phyloP scores from a whole-genome alignment of 352 stramenopile species.

The Globisporangium camurandrum region DNA sequence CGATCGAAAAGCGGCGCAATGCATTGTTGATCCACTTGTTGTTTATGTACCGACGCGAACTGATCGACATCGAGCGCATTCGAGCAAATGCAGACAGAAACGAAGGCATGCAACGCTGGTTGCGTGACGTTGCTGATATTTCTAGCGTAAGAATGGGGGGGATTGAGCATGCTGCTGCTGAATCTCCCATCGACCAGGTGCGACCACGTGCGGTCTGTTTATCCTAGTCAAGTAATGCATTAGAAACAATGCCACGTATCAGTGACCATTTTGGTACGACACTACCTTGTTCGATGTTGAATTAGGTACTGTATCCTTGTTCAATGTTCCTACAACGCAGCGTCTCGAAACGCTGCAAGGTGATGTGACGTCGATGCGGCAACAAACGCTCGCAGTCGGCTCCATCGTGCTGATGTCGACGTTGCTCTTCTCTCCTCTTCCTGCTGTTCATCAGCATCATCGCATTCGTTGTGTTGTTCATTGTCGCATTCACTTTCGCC shows the following conservation, averaged over 20 bases:
- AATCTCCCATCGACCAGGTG: too few species aligned
- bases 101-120: not conserved
- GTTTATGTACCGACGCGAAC: not conserved
- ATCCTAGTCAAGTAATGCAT: too few species aligned
- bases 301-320: too few species aligned
- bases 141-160: too few species aligned
- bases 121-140: not conserved
- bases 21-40: not conserved
- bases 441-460: too few species aligned
- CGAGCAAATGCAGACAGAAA: not conserved
- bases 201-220: too few species aligned
- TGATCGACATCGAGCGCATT: not conserved
- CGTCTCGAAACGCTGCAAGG: slow-evolving; percentile 13
- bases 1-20: not conserved
- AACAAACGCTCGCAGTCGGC: slow-evolving; percentile 17
- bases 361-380: slow-evolving; percentile 10
- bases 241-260: too few species aligned
- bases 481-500: too few species aligned
- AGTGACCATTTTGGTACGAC: too few species aligned
- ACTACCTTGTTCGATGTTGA: too few species aligned
- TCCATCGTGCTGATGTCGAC: slow-evolving; percentile 1
- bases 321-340: slow-evolving; percentile 11
- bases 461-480: too few species aligned
- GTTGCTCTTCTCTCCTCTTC: not conserved
- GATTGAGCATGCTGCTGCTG: too few species aligned